Percentiles rank a stretch among this genome's conserved stretches.
Conservation (phyloP, 169 alveolate genomes). For the Plasmodium billcollinsi region DNA sequence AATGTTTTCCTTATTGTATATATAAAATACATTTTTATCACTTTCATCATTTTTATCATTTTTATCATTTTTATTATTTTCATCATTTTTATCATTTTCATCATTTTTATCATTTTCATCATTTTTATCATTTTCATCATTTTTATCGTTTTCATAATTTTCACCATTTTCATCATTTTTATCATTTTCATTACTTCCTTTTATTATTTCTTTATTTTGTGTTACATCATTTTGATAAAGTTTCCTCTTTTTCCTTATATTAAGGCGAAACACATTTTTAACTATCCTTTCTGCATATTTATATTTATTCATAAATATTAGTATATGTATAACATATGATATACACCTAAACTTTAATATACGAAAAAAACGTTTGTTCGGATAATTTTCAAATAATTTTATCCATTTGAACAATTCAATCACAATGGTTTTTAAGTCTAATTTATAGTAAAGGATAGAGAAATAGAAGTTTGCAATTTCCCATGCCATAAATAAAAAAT, state of each 20-base stretch:
- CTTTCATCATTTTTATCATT: too few relatives aligned
- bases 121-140: too few relatives aligned
- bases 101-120: too few relatives aligned
- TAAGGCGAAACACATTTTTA: constrained; percentile 1
- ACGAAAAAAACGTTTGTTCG: not conserved
- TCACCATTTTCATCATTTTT: too few relatives aligned
- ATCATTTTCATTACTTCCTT: too few relatives aligned
- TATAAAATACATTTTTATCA: too few relatives aligned
- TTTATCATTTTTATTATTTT: too few relatives aligned
- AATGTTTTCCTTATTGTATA: too few relatives aligned
- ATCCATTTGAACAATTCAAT: constrained; percentile 53
- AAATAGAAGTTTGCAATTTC: constrained; percentile 73
- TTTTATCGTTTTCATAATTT: too few relatives aligned
- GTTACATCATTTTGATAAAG: too few relatives aligned
- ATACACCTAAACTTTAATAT: constrained; percentile 25
- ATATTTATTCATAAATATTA: constrained; percentile 48
- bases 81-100: too few relatives aligned
- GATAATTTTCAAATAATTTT: constrained; percentile 21
- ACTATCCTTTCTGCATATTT: constrained; percentile 32
- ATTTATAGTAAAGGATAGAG: constrained; percentile 53
- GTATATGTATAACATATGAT: constrained; percentile 36
- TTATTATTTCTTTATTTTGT: too few relatives aligned
- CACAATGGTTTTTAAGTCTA: constrained; percentile 45
- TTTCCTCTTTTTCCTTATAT: not conserved
- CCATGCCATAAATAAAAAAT: constrained; percentile 58